Base-by-base conservation (phyloP, 192 early-diverging fungal species). In the Gaertneriomyces sp. region DNA sequence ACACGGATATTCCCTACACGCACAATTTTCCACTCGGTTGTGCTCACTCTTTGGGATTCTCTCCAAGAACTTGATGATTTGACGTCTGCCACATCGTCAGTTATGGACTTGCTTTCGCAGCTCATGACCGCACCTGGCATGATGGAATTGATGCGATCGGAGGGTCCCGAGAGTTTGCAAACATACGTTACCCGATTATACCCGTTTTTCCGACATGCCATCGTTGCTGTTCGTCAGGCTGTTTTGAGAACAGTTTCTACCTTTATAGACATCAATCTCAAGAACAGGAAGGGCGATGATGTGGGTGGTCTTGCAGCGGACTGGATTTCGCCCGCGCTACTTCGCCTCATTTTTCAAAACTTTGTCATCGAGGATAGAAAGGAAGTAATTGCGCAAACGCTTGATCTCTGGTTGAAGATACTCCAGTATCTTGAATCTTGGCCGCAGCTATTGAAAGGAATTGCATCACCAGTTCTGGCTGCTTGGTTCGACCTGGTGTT, bases 141-240 rank as follows among this genome's bases (percentile, higher is more conserved):
- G 51, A 55, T 62, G 19, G 60, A 19, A 6, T 53, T 73, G 6
- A 75, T 85, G 67, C 25, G 56, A 43, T 4, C 20, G 8, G 63
- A 79, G 33, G 58, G 70, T 6, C 47, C 73, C 20, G 78, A 74
- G 19, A 83, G 85, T 17, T 76, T 94, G 9, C 60, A 77, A 0
- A 78, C 81, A 41, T 76, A 95, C 9, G 84, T 96, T n/a, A 93
- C 95, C 6, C 82, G 91, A 10, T 77, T 99, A 49, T 90, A 87
- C 58, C 93, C 92, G n/a, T 97, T 98, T 71, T 92, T 99, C 73
- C 87, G 97, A 42, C 95, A 99, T 64, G 88, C 92, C 0, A 90
- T 96, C 43, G 80, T 83, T 1, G 80, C 82, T 41, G 97, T 99
- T 14, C 89, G 97, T 2, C 64, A 79, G 0, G 91, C 95, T 0